Percentiles rank a stretch among this genome's conserved stretches.
Evolutionary conservation across 108 stramenopile species (phyloP).

Genomic region (Pseudonitzschia multistriata): DNA sequence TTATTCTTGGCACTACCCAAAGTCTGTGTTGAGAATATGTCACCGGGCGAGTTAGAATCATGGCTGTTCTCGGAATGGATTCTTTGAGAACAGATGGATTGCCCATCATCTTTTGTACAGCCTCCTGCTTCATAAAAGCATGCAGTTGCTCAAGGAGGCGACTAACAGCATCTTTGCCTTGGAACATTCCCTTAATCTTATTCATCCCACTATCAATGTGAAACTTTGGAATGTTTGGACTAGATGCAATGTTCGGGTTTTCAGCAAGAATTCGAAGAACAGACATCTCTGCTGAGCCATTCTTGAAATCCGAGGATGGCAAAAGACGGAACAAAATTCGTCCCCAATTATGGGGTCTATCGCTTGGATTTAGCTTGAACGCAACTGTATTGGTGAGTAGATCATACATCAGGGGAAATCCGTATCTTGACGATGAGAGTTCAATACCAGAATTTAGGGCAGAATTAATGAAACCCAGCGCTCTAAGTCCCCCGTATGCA

Average conservation of each 20-base stretch:
- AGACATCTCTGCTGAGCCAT: constrained; percentile 90
- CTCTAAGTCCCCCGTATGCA: constrained; percentile 83
- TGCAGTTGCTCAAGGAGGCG: constrained; percentile 75
- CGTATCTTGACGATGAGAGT: constrained; percentile 85
- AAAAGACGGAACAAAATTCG: constrained; percentile 86
- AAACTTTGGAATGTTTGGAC: constrained; percentile 94
- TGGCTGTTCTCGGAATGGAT: constrained; percentile 45
- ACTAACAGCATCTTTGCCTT: constrained; percentile 90
- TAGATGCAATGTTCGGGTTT: constrained; percentile 80
- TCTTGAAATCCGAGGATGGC: constrained; percentile 85
- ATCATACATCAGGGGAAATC: constrained; percentile 96
- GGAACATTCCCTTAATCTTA: constrained; percentile 93
- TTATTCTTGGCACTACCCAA: constrained; percentile 83
- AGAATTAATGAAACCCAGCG: constrained; percentile 83
- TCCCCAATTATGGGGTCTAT: constrained; percentile 93
- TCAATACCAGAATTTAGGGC: constrained; percentile 85
- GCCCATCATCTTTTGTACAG: constrained; percentile 59
- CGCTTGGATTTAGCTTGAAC: constrained; percentile 91
- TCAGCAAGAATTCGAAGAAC: constrained; percentile 88
- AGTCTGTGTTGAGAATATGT: constrained; percentile 79
- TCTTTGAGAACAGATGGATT: constrained; percentile 40
- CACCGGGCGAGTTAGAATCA: constrained; percentile 70
- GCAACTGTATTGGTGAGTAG: constrained; percentile 88
- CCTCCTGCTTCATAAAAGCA: constrained; percentile 66
- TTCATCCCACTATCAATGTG: constrained; percentile 91